Conservation (phyloP, 108 stramenopile genomes). For the Nannochloropsis gaditana region DNA sequence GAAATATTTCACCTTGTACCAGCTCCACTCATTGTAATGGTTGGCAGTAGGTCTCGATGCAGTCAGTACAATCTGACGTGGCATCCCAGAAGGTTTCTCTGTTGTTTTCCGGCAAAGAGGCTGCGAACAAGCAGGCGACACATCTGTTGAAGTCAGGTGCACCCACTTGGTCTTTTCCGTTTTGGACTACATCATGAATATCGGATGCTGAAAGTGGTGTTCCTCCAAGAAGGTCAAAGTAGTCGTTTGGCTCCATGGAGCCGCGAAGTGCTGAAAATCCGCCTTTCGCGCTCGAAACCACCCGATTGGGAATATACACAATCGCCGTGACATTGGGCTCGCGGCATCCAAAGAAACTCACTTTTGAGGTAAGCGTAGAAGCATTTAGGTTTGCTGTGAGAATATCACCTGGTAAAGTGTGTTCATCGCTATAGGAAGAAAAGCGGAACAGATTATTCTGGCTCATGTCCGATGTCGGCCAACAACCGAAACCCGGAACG, state of each 20-base stretch:
- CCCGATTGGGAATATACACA: background rate
- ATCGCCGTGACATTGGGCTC: background rate
- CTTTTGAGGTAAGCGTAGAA: background rate
- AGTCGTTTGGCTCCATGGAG: background rate
- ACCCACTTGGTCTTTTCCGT: background rate
- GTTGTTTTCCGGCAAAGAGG: background rate
- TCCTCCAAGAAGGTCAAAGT: background rate
- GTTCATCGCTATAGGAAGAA: background rate
- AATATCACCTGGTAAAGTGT: background rate
- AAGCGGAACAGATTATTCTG: background rate
- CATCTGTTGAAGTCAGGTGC: background rate
- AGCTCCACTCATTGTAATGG: no score
- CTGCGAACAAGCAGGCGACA: background rate
- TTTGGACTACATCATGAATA: background rate
- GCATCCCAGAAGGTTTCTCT: background rate
- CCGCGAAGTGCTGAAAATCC: background rate
- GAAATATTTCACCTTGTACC: no score
- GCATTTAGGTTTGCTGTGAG: background rate
- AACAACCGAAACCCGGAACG: background rate
- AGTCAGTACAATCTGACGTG: background rate
- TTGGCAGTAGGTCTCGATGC: constrained; percentile 8
- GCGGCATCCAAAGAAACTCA: constrained; percentile 5
- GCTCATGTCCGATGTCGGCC: background rate
- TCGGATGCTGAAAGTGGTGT: background rate
- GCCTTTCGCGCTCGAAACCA: background rate